Evolutionary conservation across 2,329 filamentous ascomycete species (phyloP).

Genomic region (Boeremia exigua): DNA sequence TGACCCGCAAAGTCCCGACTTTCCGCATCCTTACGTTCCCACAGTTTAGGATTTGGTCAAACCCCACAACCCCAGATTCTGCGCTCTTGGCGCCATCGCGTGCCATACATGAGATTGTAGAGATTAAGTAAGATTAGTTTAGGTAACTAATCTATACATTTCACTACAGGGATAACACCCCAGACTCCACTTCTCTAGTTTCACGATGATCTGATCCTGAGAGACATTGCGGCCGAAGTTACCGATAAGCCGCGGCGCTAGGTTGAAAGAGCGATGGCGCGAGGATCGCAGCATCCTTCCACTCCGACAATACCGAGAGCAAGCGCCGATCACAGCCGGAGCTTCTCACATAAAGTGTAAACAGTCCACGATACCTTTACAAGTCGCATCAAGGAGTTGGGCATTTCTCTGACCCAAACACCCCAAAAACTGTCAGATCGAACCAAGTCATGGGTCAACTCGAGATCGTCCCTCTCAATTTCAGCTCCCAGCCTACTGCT

Average conservation of each 20-base stretch:
- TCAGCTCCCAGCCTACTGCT: conserved; percentile 33
- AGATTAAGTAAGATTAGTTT: too few species aligned
- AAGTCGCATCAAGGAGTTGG: too few species aligned
- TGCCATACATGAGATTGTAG: too few species aligned
- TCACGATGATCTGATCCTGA: too few species aligned
- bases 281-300: neutral
- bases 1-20: too few species aligned
- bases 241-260: neutral
- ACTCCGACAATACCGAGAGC: conserved; percentile 4
- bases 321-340: neutral
- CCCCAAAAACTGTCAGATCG: neutral
- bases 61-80: too few species aligned
- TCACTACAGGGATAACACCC: neutral
- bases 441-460: conserved; percentile 55
- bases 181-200: neutral
- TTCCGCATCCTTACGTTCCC: too few species aligned
- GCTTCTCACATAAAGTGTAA: conserved; percentile 1
- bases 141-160: too few species aligned
- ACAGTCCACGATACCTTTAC: neutral
- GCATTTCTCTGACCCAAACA: too few species aligned
- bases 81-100: too few species aligned
- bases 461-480: conserved; percentile 52
- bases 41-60: too few species aligned
- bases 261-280: neutral
- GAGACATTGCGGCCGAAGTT: conserved; percentile 27